phyloP scores from a whole-genome alignment of 2,329 filamentous ascomycete genomes.

The Epichloe aotearoae region DNA sequence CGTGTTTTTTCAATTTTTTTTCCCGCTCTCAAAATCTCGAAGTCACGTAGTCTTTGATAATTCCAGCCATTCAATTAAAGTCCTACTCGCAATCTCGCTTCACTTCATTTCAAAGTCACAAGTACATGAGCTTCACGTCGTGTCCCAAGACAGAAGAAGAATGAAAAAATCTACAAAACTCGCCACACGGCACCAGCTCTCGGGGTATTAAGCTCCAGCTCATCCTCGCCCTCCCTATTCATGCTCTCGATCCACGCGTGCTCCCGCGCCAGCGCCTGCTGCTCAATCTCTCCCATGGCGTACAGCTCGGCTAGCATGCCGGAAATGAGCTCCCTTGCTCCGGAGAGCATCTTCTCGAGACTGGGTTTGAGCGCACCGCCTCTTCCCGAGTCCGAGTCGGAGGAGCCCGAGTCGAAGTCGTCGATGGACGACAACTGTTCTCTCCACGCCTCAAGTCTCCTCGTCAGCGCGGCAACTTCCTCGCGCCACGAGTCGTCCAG shows the following conservation, averaged over 20 bases:
- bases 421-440: constrained; percentile 32
- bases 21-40: too few relatives aligned
- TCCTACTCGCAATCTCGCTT: too few relatives aligned
- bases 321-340: constrained; percentile 34
- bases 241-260: constrained; percentile 44
- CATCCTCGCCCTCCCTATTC: constrained; percentile 30
- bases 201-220: constrained; percentile 20
- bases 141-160: too few relatives aligned
- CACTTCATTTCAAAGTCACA: too few relatives aligned
- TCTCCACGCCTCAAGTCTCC: constrained; percentile 42
- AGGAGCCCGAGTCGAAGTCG: constrained; percentile 12
- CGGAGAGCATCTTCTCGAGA: constrained; percentile 33
- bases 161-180: constrained; percentile 12
- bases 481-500: constrained; percentile 46
- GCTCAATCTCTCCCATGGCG: constrained; percentile 48
- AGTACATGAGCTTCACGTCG: too few relatives aligned
- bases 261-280: constrained; percentile 41
- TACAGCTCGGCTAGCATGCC: constrained; percentile 50
- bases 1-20: too few relatives aligned
- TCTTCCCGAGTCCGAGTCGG: constrained; percentile 5
- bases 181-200: constrained; percentile 37
- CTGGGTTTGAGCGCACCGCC: constrained; percentile 16
- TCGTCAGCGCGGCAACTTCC: constrained; percentile 37
- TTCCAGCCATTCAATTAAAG: too few relatives aligned
- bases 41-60: too few relatives aligned